Conservation (phyloP, 139 green algal species). For the Micractinium sp. region DNA sequence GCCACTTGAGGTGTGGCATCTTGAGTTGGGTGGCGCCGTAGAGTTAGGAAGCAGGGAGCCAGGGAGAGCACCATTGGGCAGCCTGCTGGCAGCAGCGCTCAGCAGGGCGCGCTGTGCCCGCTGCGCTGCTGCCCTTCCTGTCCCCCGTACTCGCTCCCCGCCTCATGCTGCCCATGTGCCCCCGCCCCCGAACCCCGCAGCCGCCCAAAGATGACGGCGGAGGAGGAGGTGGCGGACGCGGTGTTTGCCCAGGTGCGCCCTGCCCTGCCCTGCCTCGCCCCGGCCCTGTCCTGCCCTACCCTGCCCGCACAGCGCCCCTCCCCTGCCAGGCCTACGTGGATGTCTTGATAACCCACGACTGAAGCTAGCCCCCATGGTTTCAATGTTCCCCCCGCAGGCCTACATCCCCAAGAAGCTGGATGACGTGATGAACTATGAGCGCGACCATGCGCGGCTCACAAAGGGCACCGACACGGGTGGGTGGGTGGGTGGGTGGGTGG, state of each 20-base stretch:
- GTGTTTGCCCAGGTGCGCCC: constrained; percentile 38
- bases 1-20: background rate
- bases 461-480: constrained; percentile 41
- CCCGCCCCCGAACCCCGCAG: background rate
- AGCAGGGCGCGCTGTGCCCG: background rate
- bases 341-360: too few species aligned
- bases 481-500: background rate
- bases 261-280: too few species aligned
- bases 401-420: constrained; percentile 95
- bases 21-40: background rate
- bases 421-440: constrained; percentile 89
- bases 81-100: too few species aligned
- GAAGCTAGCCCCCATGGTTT: too few species aligned
- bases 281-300: background rate
- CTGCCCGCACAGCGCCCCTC: background rate
- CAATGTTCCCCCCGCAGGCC: constrained; percentile 56
- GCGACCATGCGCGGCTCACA: constrained; percentile 77
- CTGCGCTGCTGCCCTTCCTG: too few species aligned
- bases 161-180: too few species aligned
- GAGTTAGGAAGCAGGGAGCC: background rate
- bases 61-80: too few species aligned
- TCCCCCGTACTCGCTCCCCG: too few species aligned
- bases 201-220: constrained; percentile 29
- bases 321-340: background rate
- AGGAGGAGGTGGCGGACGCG: constrained; percentile 50